Evolutionary conservation across 768 basidiomycete genomes (phyloP).

Genomic region (Psilocybe sp.): DNA sequence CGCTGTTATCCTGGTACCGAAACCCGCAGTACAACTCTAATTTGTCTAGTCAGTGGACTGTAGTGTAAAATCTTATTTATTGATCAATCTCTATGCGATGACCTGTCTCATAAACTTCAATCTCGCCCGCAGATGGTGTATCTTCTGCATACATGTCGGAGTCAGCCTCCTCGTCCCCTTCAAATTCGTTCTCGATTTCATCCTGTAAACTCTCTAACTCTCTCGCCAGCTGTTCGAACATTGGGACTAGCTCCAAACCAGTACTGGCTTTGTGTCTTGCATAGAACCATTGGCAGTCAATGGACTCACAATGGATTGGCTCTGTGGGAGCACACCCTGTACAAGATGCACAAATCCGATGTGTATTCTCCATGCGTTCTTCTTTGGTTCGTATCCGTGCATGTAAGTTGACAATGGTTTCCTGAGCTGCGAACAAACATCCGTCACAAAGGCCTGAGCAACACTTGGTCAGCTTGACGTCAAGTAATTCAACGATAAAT

Average conservation of each 20-base stretch:
- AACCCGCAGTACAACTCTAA: no score
- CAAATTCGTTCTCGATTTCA: conserved; percentile 12
- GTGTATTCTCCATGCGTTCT: conserved; percentile 50
- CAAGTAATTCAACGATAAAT: neutral
- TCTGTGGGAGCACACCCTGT: conserved; percentile 52
- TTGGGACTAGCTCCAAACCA: conserved; percentile 31
- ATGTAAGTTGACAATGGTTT: conserved; percentile 55
- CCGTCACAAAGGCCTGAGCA: conserved; percentile 58
- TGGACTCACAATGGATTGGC: conserved; percentile 70
- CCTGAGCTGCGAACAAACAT: conserved; percentile 51
- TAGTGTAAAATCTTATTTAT: neutral
- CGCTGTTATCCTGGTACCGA: no score
- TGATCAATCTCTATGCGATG: neutral
- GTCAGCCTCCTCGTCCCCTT: conserved; percentile 8
- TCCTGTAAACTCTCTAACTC: conserved; percentile 26
- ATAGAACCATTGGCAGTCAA: conserved; percentile 86
- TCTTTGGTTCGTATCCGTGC: conserved; percentile 56
- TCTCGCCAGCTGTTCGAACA: conserved; percentile 30
- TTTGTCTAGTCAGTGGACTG: no score
- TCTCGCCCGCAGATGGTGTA: neutral
- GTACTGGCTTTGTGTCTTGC: conserved; percentile 60
- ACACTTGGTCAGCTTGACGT: neutral
- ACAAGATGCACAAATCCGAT: conserved; percentile 75
- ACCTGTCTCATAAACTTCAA: neutral
- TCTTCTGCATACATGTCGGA: neutral